These are phyloP conservation scores for Candida gorgasii DNA, from an alignment of 805 yeast genomes.

Conservation along the genomic window DNA sequence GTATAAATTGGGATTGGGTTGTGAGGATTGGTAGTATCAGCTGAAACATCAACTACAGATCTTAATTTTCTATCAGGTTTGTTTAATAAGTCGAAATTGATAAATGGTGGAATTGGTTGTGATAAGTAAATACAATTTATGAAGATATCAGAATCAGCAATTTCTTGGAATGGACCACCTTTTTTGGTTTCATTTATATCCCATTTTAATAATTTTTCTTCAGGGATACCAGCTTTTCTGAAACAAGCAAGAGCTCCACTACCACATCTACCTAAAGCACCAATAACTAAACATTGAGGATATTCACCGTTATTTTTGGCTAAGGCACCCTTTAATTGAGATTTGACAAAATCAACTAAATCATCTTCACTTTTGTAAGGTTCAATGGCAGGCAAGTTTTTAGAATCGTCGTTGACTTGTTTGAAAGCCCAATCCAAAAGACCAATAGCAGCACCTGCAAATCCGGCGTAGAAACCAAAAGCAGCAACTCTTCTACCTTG, in stretches of 20 bases:
- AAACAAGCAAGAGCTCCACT: slow-evolving; percentile 91
- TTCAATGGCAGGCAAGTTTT: slow-evolving; percentile 74
- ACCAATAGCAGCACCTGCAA: slow-evolving; percentile 99
- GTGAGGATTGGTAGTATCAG: slow-evolving; percentile 98
- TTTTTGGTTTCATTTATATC: slow-evolving; percentile 94
- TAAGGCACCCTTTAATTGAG: slow-evolving; percentile 55
- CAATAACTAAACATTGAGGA: slow-evolving; percentile 87
- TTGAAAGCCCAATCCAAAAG: slow-evolving; percentile 93
- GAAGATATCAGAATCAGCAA: slow-evolving; percentile 83
- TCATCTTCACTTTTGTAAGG: slow-evolving; percentile 77
- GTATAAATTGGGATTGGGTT: slow-evolving; percentile 95
- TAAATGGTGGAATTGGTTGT: slow-evolving; percentile 90
- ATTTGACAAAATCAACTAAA: slow-evolving; percentile 70
- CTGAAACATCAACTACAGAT: slow-evolving; percentile 95
- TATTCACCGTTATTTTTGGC: slow-evolving; percentile 58
- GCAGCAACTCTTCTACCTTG: slow-evolving; percentile 99
- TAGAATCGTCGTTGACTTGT: slow-evolving; percentile 64
- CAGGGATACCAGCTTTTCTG: slow-evolving; percentile 84
- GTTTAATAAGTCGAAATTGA: slow-evolving; percentile 69
- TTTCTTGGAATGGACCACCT: slow-evolving; percentile 97
- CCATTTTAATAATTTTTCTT: slow-evolving; percentile 83
- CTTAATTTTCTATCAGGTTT: slow-evolving; percentile 70
- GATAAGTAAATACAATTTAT: slow-evolving; percentile 95
- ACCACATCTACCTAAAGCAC: slow-evolving; percentile 99
- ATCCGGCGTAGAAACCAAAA: slow-evolving; percentile 99